A percentile compares a stretch with the other conserved stretches of the same genome.
phyloP scores from a whole-genome alignment of 2,329 filamentous ascomycete species.

The Chaetomiaceae sp. region DNA sequence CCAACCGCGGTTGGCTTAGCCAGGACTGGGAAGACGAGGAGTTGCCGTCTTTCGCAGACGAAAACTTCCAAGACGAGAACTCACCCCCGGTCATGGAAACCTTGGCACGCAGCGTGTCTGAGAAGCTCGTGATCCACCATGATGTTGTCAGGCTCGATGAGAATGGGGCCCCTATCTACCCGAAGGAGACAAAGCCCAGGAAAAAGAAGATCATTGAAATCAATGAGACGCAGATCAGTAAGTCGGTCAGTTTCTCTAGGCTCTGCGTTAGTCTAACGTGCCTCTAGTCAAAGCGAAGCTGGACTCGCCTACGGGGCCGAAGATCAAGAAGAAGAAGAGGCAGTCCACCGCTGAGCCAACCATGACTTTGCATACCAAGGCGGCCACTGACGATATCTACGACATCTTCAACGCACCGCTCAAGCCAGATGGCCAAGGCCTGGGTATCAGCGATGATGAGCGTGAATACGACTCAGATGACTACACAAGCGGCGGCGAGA shows the following conservation, averaged over 20 bases:
- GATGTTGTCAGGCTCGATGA: conserved; percentile 51
- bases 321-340: conserved; percentile 73
- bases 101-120: conserved; percentile 28
- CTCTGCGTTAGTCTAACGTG: conserved; percentile 26
- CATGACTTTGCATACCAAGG: conserved; percentile 94
- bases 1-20: conserved; percentile 65
- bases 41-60: conserved; percentile 26
- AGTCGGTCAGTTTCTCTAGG: conserved; percentile 33
- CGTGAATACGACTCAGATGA: conserved; percentile 71
- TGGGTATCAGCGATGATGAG: conserved; percentile 50
- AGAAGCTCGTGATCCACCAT: conserved; percentile 42
- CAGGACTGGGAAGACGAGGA: conserved; percentile 49
- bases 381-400: conserved; percentile 96
- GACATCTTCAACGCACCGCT: conserved; percentile 92
- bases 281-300: conserved; percentile 81
- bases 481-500: conserved; percentile 83
- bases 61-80: conserved; percentile 26
- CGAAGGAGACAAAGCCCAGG: conserved; percentile 44
- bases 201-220: conserved; percentile 80
- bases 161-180: conserved; percentile 46
- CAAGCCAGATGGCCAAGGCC: conserved; percentile 32
- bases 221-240: conserved; percentile 90
- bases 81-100: conserved; percentile 28
- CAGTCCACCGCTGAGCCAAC: conserved; percentile 67
- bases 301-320: conserved; percentile 81